These are phyloP conservation scores for Phaffomyces antillensis DNA, from an alignment of 805 yeast species.

Conservation along the genomic window DNA sequence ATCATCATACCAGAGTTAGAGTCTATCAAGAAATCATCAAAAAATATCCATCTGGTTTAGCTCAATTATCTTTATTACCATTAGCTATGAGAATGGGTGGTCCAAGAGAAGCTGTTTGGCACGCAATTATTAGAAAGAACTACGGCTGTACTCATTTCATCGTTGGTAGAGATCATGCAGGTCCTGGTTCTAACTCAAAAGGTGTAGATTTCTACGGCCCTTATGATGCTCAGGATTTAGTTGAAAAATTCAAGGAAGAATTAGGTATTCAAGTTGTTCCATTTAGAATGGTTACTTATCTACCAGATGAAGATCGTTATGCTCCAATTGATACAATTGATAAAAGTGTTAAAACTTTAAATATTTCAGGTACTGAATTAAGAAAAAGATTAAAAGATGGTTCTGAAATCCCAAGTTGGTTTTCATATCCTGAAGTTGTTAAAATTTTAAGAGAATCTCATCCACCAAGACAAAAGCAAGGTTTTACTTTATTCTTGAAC, in stretches of 20 bases:
- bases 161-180: conserved; percentile 98
- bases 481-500: conserved; percentile 69
- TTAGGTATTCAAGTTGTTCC: conserved; percentile 88
- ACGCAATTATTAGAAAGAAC: conserved; percentile 92
- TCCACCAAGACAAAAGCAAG: conserved; percentile 88
- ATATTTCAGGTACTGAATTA: conserved; percentile 91
- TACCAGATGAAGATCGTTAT: conserved; percentile 92
- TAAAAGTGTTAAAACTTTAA: conserved; percentile 70
- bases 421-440: conserved; percentile 95
- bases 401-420: conserved; percentile 90
- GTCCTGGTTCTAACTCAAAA: conserved; percentile 83
- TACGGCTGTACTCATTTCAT: conserved; percentile 96
- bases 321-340: conserved; percentile 93
- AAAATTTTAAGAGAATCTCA: conserved; percentile 83
- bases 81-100: conserved; percentile 99
- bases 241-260: conserved; percentile 67
- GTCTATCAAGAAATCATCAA: conserved; percentile 89
- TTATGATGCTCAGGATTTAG: conserved; percentile 90
- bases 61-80: conserved; percentile 80
- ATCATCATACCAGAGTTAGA: conserved; percentile 94
- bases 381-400: conserved; percentile 84
- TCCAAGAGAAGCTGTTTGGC: conserved; percentile 98
- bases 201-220: conserved; percentile 96
- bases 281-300: conserved; percentile 92
- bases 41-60: conserved; percentile 92